Evolutionary conservation across 2,329 filamentous ascomycete species (phyloP).

Genomic region (Ilyonectria mors-panacis): DNA sequence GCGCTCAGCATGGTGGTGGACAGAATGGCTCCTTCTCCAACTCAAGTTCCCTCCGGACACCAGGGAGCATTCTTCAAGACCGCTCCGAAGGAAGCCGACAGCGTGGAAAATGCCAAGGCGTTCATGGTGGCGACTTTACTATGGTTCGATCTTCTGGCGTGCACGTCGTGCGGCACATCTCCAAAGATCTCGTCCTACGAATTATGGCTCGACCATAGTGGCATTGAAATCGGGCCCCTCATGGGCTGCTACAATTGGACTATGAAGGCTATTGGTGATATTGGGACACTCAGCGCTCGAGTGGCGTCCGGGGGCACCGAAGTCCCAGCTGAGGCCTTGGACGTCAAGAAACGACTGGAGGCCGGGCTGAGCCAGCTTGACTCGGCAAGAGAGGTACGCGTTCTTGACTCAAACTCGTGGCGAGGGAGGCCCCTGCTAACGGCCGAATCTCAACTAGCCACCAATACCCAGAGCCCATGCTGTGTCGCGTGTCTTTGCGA

Average conservation of each 20-base stretch:
- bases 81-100: constrained; percentile 3
- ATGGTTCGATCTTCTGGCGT: constrained; percentile 42
- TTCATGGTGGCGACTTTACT: constrained; percentile 38
- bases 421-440: not conserved
- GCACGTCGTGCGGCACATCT: constrained; percentile 23
- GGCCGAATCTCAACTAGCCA: not conserved
- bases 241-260: constrained; percentile 43
- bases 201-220: constrained; percentile 21
- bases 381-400: not conserved
- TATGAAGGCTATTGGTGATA: constrained; percentile 40
- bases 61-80: constrained; percentile 2
- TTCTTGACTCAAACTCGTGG: not conserved
- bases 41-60: not conserved
- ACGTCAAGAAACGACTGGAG: not conserved
- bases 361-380: not conserved
- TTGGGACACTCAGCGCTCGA: constrained; percentile 13
- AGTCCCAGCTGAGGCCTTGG: not conserved
- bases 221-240: constrained; percentile 36
- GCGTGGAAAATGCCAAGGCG: constrained; percentile 35
- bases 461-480: not conserved
- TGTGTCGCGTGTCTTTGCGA: constrained; percentile 30
- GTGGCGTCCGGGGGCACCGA: not conserved
- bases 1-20: constrained; percentile 35
- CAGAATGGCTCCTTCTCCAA: constrained; percentile 14
- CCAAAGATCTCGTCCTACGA: constrained; percentile 27